Conservation (phyloP, 2,329 filamentous ascomycete species). For the Metarhizium humberi region DNA sequence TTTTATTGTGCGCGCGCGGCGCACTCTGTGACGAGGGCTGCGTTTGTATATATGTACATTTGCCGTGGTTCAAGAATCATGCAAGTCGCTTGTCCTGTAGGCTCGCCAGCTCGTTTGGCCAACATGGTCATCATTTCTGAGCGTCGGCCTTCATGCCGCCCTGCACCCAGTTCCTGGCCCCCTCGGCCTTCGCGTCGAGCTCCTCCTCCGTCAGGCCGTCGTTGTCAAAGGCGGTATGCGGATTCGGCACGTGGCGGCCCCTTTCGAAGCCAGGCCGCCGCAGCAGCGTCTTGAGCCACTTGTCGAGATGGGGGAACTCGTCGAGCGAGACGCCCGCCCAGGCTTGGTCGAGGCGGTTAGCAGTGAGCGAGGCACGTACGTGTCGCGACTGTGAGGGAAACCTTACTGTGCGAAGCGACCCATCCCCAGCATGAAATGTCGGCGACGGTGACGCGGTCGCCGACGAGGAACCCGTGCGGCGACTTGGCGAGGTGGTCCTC, state of each 20-base stretch:
- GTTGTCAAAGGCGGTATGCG: slow-evolving; percentile 49
- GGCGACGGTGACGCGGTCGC: slow-evolving; percentile 62
- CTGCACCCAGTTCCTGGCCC: slow-evolving; percentile 55
- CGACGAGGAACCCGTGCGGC: slow-evolving; percentile 50
- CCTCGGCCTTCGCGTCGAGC: slow-evolving; percentile 46
- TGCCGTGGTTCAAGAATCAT: too few relatives aligned
- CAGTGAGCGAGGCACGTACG: too few relatives aligned
- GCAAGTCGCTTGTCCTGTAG: too few relatives aligned
- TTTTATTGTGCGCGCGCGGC: too few relatives aligned
- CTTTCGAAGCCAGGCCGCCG: slow-evolving; percentile 64
- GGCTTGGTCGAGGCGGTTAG: background rate
- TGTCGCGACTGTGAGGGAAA: background rate
- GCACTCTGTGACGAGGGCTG: too few relatives aligned
- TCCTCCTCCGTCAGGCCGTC: slow-evolving; percentile 37
- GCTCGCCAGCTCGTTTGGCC: too few relatives aligned
- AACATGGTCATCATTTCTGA: slow-evolving; percentile 27
- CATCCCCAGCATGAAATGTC: slow-evolving; percentile 79
- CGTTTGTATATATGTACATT: too few relatives aligned
- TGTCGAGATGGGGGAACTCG: slow-evolving; percentile 66
- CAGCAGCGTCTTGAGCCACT: slow-evolving; percentile 66
- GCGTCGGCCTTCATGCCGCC: slow-evolving; percentile 59
- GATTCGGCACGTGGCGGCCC: slow-evolving; percentile 62
- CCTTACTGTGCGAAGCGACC: slow-evolving; percentile 46
- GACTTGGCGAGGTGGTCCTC: slow-evolving; percentile 58
- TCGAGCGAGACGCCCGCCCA: slow-evolving; percentile 48